Evolutionary conservation across 2,329 filamentous ascomycete genomes (phyloP), one percentile per base, ranked within the genome.

Genomic region (Lachnellula subtilissima): DNA sequence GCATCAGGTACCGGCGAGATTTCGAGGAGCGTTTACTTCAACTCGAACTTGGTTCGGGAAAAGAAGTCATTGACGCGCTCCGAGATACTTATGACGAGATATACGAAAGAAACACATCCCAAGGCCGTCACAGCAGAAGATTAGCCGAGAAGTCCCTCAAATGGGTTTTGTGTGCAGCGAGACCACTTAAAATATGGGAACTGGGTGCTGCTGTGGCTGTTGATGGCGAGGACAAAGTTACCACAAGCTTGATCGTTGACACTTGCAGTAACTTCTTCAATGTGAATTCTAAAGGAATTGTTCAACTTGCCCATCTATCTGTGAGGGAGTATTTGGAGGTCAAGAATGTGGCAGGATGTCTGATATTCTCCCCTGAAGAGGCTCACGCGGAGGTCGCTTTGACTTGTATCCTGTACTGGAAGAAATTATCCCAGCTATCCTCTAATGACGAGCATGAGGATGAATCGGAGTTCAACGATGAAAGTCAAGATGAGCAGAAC

Each of bases 291-390:
- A 54, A 52, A 52, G 55, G 55, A 1, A 37, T 57, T 35, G 56
- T 58, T 35, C 56, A 55, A 37, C 53, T 55, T 50, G 56, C 56
- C 14, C 56, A 58, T 56, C 45, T 58, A n/a, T 56, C 53, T 12
- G 56, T 58, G 17, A 48, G 56, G 32, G 56, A 58, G 46, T 58
- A 58, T 53, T 45, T 58, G n/a, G 56, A 58, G 36, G 43, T 50
- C 19, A 58, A 58, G 32, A 19, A 35, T n/a, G 53, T 55, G 19
- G 56, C 39, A 25, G 53, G 56, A 4, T 7, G 45, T 12, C 37
- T 48, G 37, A 56, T 56, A 28, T 56, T 39, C 40, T 52, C 50
- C 8, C 54, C 54, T 15, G 49, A 52, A 23, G 54, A 56, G 36
- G 37, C 54, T n/a, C 54, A 56, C 39, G 54, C 54, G 32, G 54